Base-by-base conservation (phyloP, 257 asterid species). In the Lycium barbarum region DNA sequence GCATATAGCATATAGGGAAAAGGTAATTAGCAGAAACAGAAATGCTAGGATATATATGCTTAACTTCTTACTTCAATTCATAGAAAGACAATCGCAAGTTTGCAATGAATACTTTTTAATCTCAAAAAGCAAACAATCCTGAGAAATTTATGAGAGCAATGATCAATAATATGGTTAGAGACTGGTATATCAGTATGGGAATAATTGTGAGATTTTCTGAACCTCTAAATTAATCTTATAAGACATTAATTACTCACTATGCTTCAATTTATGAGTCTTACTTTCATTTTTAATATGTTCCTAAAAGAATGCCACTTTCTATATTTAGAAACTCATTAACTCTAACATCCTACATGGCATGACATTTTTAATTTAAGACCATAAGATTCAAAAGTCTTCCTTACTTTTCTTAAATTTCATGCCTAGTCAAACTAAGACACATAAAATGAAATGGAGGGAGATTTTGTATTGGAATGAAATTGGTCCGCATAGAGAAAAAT, bases 21-120 rank as follows among this genome's bases (percentile, higher is more conserved):
- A 85, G 58, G 67, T 65, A 71, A 81, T 81, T 70, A 76, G 13
- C 26, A 22, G 45, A 54, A 54, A 36, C 13, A n/a, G 54, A 49
- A 63, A 82, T 43, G 15, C n/a, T 62, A 43, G 4, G 72, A 26
- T 13, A 58, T 5, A 26, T 4, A 18, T 65, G 72, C 40, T 63
- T 63, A 20, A 63, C 70, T 22, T 14, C 70, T 9, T 20, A 63
- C 36, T 62, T 62, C 36, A 62, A 62, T 5, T 62, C 70, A 63
- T 61, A 61, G 13, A n/a, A 61, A n/a, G 35, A 61, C 67, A 61
- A 61, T 61, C n/a, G 35, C 43, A 71, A 40, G 26, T n/a, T 40
- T 33, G 43, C 80, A 17, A 40, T 13, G 17, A 72, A 49, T 20
- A 72, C 49, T 20, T 17, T 18, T 40, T 49, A 72, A 15, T 43